These are phyloP conservation scores for Mitragyna speciosa DNA, from an alignment of 257 asterid genomes.

Conservation along the genomic window DNA sequence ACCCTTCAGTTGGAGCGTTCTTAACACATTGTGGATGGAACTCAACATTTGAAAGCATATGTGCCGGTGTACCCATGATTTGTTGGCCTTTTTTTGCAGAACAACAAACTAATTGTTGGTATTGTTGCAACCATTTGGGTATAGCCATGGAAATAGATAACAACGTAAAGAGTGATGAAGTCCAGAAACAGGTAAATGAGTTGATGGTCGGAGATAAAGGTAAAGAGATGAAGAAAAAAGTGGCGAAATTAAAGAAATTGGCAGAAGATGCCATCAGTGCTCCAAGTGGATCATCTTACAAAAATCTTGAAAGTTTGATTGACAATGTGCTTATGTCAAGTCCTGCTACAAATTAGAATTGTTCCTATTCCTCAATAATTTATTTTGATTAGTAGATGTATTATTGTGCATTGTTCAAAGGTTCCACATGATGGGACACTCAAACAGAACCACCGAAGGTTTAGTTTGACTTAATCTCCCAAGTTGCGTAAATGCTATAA, in stretches of 20 bases:
- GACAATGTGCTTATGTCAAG: neutral
- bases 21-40: slow-evolving; percentile 38
- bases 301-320: slow-evolving; percentile 26
- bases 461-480: too few relatives aligned
- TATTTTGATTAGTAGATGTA: neutral
- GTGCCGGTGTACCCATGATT: slow-evolving; percentile 29
- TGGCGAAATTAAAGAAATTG: slow-evolving; percentile 15
- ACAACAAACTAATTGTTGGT: slow-evolving; percentile 32
- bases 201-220: slow-evolving; percentile 30
- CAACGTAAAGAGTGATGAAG: slow-evolving; percentile 21
- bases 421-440: too few relatives aligned
- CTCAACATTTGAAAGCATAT: slow-evolving; percentile 21
- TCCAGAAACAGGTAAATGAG: slow-evolving; percentile 20
- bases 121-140: slow-evolving; percentile 20
- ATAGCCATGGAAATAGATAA: slow-evolving; percentile 26
- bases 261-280: slow-evolving; percentile 20
- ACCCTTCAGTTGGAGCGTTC: slow-evolving; percentile 28
- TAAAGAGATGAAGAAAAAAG: slow-evolving; percentile 16
- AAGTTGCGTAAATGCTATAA: too few relatives aligned
- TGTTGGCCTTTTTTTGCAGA: slow-evolving; percentile 33
- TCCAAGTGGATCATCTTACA: slow-evolving; percentile 20
- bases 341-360: neutral
- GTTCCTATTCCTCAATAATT: neutral
- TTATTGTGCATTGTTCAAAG: neutral
- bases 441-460: too few relatives aligned